Percentiles rank a stretch among this genome's conserved stretches.
These are phyloP conservation scores for Pittosporum tobira DNA, from an alignment of 129 eudicot species.

Conservation along the genomic window DNA sequence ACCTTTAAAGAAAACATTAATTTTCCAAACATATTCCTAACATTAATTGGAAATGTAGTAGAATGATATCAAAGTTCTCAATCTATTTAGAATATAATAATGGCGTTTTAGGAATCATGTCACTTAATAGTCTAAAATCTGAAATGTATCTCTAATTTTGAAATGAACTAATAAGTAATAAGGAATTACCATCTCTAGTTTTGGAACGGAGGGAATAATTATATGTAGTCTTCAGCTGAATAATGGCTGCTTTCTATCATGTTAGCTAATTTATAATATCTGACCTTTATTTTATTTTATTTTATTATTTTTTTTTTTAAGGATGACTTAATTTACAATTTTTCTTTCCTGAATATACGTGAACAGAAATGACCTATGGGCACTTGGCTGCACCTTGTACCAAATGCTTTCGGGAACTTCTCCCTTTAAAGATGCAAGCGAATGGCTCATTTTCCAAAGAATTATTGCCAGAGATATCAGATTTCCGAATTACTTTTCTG, in stretches of 20 bases:
- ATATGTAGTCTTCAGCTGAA: background rate
- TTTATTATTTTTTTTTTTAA: no score
- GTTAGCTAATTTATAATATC: background rate
- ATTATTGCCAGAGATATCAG: conserved; percentile 83
- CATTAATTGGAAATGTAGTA: no score
- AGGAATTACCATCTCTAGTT: no score
- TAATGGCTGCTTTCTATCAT: background rate
- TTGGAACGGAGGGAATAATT: no score
- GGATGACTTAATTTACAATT: conserved; percentile 13
- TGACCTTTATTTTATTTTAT: conserved; percentile 5
- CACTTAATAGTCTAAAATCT: no score
- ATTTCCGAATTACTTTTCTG: conserved; percentile 81
- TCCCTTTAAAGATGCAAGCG: conserved; percentile 96
- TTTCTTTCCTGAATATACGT: conserved; percentile 5
- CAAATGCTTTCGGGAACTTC: conserved; percentile 99
- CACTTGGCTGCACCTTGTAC: conserved; percentile 97
- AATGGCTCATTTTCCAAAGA: conserved; percentile 93
- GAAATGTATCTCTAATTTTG: no score
- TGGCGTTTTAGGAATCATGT: no score
- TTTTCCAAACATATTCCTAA: no score
- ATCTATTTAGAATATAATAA: no score
- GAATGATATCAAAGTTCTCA: no score
- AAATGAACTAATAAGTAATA: no score
- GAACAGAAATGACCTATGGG: conserved; percentile 96
- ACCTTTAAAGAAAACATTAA: no score